phyloP scores from a whole-genome alignment of 768 basidiomycete genomes.

The Lactarius evosmus region DNA sequence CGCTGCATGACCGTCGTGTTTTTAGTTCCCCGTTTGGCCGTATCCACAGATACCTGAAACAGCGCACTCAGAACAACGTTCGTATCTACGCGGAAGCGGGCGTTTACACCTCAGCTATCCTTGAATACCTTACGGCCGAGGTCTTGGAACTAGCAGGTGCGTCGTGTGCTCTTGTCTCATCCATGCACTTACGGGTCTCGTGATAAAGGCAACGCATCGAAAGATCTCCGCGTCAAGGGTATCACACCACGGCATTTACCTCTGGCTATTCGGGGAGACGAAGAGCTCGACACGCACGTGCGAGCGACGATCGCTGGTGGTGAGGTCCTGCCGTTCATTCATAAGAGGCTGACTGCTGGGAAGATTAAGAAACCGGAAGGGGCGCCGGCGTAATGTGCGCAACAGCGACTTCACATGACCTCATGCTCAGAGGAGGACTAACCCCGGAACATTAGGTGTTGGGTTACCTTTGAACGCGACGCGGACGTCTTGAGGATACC shows the following conservation, averaged over 20 bases:
- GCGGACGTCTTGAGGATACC: too few species aligned
- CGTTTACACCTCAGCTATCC: constrained; percentile 92
- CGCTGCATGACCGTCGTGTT: neutral
- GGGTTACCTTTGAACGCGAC: too few species aligned
- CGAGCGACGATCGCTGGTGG: neutral
- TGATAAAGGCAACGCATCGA: constrained; percentile 83
- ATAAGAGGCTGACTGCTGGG: too few species aligned
- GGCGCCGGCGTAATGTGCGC: too few species aligned
- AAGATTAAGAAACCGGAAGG: too few species aligned
- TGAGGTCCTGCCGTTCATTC: neutral
- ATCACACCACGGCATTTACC: too few species aligned
- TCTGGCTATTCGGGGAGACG: neutral
- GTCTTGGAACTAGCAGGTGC: too few species aligned
- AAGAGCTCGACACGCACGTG: neutral
- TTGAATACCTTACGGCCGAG: constrained; percentile 32
- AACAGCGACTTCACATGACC: too few species aligned
- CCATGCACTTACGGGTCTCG: neutral
- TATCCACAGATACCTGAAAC: constrained; percentile 94
- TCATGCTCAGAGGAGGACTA: too few species aligned
- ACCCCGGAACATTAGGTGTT: constrained; percentile 38
- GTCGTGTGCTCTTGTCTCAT: too few species aligned
- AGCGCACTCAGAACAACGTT: constrained; percentile 89
- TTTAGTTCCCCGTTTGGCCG: constrained; percentile 95
- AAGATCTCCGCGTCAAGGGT: constrained; percentile 84
- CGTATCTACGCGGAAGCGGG: constrained; percentile 96